Evolutionary conservation across 1,139 yeast species (phyloP).

Genomic region (Candida glucosophila): DNA sequence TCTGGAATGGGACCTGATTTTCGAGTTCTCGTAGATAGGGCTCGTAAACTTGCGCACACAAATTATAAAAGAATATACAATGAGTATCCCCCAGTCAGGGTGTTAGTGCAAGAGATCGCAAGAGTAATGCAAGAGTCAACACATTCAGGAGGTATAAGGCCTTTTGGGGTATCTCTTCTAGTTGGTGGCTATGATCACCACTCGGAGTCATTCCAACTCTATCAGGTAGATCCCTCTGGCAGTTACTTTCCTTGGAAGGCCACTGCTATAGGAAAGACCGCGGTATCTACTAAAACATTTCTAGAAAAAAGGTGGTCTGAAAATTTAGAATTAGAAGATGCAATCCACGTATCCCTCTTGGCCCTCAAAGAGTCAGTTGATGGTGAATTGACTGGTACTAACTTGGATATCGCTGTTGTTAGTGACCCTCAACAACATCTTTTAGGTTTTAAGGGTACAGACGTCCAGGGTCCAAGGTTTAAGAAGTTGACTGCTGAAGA

Average conservation of each 20-base stretch:
- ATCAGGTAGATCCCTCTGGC: constrained; percentile 98
- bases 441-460: constrained; percentile 83
- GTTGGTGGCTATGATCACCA: constrained; percentile 92
- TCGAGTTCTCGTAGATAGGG: constrained; percentile 86
- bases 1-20: constrained; percentile 99
- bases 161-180: constrained; percentile 89
- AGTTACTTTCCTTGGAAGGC: constrained; percentile 99
- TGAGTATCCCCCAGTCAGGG: constrained; percentile 94
- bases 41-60: constrained; percentile 89
- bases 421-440: constrained; percentile 77
- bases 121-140: constrained; percentile 97
- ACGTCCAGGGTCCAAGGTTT: constrained; percentile 77
- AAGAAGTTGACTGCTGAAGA: constrained; percentile 81
- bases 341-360: constrained; percentile 89
- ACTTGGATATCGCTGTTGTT: constrained; percentile 85
- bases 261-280: constrained; percentile 95
- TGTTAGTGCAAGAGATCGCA: constrained; percentile 90
- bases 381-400: constrained; percentile 95
- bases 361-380: constrained; percentile 95
- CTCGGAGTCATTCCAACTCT: constrained; percentile 66
- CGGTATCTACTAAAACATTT: constrained; percentile 91
- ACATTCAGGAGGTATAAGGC: constrained; percentile 97
- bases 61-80: constrained; percentile 88
- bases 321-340: constrained; percentile 94
- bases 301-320: constrained; percentile 98